Evolutionary conservation across 2,329 filamentous ascomycete genomes (phyloP), one percentile per base, ranked within the genome.

Genomic region (Xylaria sp.): DNA sequence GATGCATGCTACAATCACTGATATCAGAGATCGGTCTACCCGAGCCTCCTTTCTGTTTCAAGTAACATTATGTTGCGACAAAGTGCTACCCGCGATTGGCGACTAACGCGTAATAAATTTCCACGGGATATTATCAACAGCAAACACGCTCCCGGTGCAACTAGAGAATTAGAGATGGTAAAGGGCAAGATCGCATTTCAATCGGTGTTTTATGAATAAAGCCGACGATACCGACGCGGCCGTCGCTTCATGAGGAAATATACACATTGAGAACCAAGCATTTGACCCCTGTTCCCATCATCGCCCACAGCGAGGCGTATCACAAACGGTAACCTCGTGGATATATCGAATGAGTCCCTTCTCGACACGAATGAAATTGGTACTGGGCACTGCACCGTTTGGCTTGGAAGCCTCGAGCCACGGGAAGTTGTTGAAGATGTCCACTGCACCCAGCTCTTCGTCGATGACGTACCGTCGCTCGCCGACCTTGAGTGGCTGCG

Each of bases 401-500:
- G 75, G 71, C 64, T 72, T 75, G 4, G 42, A 57, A 0, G 65
- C 67, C 47, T 76, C 75, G 53, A 76, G 71, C 67, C 74, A 76
- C 1, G 75, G 76, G 67, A 79, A 79, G 27, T 72, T 71, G 53
- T 78, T 76, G 67, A 79, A 78, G 61, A 79, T 69, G 34, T 75
- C 74, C 1, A 79, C 64, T 1, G 71, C 76, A 9, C 76, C 77
- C 2, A 76, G 51, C 61, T 75, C 75, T 61, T 79, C 76, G 50
- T 79, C 76, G 21, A 79, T 75, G 34, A 77, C 68, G 57, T 79
- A 79, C 12, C 77, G 74, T 0, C 76, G 75, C 42, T 76, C 70
- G 1, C 24, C 67, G 17, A 77, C 69, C 32, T 70, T 73, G 55
- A 78, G 72, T 1, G 71, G 68, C 64, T 74, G 62, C 0, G 77